Conservation (phyloP, 164 flowering plant species). For the Aristolochia contorta region DNA sequence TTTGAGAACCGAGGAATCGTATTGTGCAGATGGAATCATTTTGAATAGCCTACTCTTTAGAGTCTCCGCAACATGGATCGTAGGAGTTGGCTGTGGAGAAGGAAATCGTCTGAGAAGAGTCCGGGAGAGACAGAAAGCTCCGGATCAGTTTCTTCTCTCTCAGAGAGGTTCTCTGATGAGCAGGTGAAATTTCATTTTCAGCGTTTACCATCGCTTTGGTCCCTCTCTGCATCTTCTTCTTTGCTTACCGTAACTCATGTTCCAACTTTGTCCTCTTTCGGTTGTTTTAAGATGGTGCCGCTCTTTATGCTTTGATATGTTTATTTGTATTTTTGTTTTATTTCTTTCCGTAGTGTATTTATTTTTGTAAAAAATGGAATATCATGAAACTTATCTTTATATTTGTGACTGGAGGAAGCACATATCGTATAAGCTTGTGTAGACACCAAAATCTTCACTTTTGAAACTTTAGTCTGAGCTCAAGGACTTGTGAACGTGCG, state of each 20-base stretch:
- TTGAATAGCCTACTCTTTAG: not conserved
- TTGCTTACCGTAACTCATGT: not conserved
- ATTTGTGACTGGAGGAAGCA: too few relatives aligned
- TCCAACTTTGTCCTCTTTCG: not conserved
- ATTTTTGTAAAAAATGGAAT: not conserved
- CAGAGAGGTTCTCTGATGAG: slow-evolving; percentile 49
- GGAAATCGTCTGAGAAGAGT: slow-evolving; percentile 39
- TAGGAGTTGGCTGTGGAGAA: slow-evolving; percentile 51
- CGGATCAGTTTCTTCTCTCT: slow-evolving; percentile 47
- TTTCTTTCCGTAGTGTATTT: not conserved
- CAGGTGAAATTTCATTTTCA: slow-evolving; percentile 24
- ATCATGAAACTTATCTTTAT: too few relatives aligned
- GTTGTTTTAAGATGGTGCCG: not conserved
- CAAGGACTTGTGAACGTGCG: too few relatives aligned
- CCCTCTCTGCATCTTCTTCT: not conserved
- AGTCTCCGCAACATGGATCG: slow-evolving; percentile 25
- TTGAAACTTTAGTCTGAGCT: too few relatives aligned
- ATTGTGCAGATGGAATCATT: not conserved
- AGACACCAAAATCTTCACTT: too few relatives aligned
- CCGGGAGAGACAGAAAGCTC: slow-evolving; percentile 55
- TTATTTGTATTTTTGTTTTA: not conserved
- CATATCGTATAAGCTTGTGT: too few relatives aligned
- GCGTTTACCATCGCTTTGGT: not conserved
- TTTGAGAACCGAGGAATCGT: too few relatives aligned
- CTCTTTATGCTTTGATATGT: not conserved